Percentiles rank a stretch among this genome's conserved stretches.
Conservation (phyloP, 2,329 filamentous ascomycete species). For the Emmonsia crescens region DNA sequence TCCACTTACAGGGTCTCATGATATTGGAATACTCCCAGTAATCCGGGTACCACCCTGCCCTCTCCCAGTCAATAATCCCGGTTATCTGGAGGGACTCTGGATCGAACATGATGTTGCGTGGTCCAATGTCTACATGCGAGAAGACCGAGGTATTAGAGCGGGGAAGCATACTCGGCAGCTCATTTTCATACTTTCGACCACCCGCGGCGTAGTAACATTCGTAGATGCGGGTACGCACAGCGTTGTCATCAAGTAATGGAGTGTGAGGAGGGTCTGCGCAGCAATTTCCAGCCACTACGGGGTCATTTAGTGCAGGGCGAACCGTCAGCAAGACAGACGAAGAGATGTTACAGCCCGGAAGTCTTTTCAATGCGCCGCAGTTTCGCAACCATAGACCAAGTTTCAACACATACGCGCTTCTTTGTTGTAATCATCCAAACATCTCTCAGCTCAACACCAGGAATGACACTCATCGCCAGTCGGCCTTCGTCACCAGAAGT, state of each 20-base stretch:
- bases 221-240: slow-evolving; percentile 17
- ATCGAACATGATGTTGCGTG: slow-evolving; percentile 25
- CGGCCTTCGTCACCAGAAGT: slow-evolving; percentile 4
- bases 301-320: slow-evolving; percentile 14
- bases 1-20: slow-evolving; percentile 13
- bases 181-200: slow-evolving; percentile 15
- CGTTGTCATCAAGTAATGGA: slow-evolving; percentile 14
- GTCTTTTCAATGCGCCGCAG: slow-evolving; percentile 13
- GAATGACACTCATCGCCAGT: slow-evolving; percentile 15
- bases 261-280: slow-evolving; percentile 12
- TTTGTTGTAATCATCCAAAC: slow-evolving; percentile 15
- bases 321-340: slow-evolving; percentile 18
- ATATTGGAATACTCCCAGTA: slow-evolving; percentile 34
- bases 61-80: slow-evolving; percentile 34
- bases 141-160: slow-evolving; percentile 19
- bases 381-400: slow-evolving; percentile 16
- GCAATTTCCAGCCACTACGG: slow-evolving; percentile 15
- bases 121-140: slow-evolving; percentile 26
- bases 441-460: slow-evolving; percentile 11
- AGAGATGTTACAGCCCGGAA: slow-evolving; percentile 10
- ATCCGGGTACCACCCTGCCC: slow-evolving; percentile 30
- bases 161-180: slow-evolving; percentile 18
- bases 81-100: slow-evolving; percentile 12
- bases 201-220: slow-evolving; percentile 18
- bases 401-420: slow-evolving; percentile 15